Evolutionary conservation across 768 basidiomycete genomes (phyloP), one percentile per base, ranked within the genome.

Genomic region (Trametes elegans): DNA sequence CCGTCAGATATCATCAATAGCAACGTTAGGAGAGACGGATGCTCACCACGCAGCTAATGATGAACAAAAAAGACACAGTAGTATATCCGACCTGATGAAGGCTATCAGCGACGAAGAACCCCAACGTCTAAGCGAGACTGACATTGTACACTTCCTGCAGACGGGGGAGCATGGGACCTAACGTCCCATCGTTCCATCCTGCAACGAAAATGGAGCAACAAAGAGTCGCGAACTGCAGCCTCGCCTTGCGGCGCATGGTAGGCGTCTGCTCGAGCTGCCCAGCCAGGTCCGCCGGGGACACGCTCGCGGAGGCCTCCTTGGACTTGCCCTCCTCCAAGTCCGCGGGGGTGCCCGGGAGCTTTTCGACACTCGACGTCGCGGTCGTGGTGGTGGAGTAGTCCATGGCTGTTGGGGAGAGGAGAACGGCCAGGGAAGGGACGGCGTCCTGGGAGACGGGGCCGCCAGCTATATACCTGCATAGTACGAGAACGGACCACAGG

Each of bases 141-240:
- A 76, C 78, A 61, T 70, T 68, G 64, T 78, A 79, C 65, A 78
- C 76, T 10, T 70, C 68, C 64, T 87, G 88, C 38, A 92, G 82
- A 9, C 82, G 75, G 2, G 87, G 89, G 7, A 92, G 68, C 19
- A 92, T 67, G 0, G 90, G 87, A 3, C 90, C 89, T 11, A 79
- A 77, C 0, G 82, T 78, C 11, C 82, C 84, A 66, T 88, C 88
- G 60, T 84, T 87, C 87, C 88, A 91, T 19, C 89, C 89, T 14
- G 74, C 75, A 4, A 87, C 71, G 51, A 83, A 83, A 42, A 84
- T 50, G 10, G 74, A 69, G 71, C 75, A 80, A 58, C 82, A 85
- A 26, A 85, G 69, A 1, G 83, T 67, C 19, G 68, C 52, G 52
- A 83, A 79, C 57, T 87, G 84, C 29, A 83, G 63, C 13, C 18